phyloP scores from a whole-genome alignment of 1,284 basidiomycete genomes.

The Cutaneotrichosporon cutaneum region DNA sequence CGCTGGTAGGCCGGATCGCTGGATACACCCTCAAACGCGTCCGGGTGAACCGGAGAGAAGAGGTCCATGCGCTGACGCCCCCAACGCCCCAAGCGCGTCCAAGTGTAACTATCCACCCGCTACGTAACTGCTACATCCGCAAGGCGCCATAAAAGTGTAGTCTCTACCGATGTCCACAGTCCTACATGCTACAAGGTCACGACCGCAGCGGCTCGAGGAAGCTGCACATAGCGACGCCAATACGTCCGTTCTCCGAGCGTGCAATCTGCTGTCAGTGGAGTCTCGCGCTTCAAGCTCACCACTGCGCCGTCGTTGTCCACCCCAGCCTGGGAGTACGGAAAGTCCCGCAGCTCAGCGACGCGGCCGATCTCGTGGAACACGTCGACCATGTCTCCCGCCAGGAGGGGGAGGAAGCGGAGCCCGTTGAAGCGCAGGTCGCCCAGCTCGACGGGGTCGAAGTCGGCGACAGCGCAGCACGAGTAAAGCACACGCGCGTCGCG shows the following conservation, averaged over 20 bases:
- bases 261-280: conserved; percentile 27
- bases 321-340: conserved; percentile 51
- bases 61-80: too few species aligned
- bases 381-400: conserved; percentile 47
- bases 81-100: too few species aligned
- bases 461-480: conserved; percentile 50
- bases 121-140: not conserved
- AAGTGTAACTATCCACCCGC: too few species aligned
- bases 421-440: conserved; percentile 43
- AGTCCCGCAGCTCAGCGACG: conserved; percentile 48
- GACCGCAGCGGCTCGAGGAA: conserved; percentile 48
- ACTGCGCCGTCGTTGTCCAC: conserved; percentile 54
- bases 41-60: too few species aligned
- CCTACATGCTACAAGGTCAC: not conserved
- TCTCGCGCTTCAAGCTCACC: too few species aligned
- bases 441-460: conserved; percentile 38
- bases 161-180: not conserved
- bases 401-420: conserved; percentile 44
- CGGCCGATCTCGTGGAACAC: conserved; percentile 52
- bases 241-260: conserved; percentile 39
- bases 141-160: not conserved
- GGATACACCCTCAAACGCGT: too few species aligned
- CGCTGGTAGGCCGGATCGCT: too few species aligned
- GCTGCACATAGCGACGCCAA: conserved; percentile 52
- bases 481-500: conserved; percentile 43